Conservation (phyloP, 805 yeast genomes). For the Candida xiaguanensis region DNA sequence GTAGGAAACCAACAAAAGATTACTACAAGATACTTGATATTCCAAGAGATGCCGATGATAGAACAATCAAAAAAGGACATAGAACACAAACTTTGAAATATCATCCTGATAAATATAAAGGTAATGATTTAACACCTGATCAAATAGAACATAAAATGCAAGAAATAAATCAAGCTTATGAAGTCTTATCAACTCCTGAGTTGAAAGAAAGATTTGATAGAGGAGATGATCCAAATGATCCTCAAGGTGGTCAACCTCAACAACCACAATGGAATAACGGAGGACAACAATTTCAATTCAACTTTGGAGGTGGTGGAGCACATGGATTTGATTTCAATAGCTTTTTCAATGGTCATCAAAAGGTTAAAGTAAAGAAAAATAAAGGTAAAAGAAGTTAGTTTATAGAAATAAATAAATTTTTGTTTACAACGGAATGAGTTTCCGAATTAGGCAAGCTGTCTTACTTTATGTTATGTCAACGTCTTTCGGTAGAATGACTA, state of each 20-base stretch:
- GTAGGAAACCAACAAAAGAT: slow-evolving; percentile 50
- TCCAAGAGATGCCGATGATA: slow-evolving; percentile 59
- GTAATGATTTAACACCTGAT: slow-evolving; percentile 59
- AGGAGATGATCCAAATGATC: slow-evolving; percentile 52
- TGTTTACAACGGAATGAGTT: not conserved
- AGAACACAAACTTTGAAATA: slow-evolving; percentile 71
- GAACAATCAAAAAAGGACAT: slow-evolving; percentile 77
- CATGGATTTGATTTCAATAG: slow-evolving; percentile 14
- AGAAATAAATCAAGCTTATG: slow-evolving; percentile 90
- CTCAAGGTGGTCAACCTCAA: slow-evolving; percentile 14
- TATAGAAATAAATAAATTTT: not conserved
- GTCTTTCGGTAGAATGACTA: not conserved
- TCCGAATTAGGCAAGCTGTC: not conserved
- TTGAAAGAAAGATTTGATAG: slow-evolving; percentile 63
- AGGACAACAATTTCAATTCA: slow-evolving; percentile 11
- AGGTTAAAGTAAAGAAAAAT: slow-evolving; percentile 16
- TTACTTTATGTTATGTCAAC: slow-evolving; percentile 1
- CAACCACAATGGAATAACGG: slow-evolving; percentile 12
- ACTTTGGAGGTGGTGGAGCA: slow-evolving; percentile 11
- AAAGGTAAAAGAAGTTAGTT: slow-evolving; percentile 4
- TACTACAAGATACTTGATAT: slow-evolving; percentile 79
- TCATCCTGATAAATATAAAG: slow-evolving; percentile 89
- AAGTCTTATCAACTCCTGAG: slow-evolving; percentile 67
- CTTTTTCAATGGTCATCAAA: slow-evolving; percentile 10
- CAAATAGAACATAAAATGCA: slow-evolving; percentile 83